These are phyloP conservation scores for Calcarisporium arbuscula DNA, from an alignment of 2,329 filamentous ascomycete genomes.

Conservation along the genomic window DNA sequence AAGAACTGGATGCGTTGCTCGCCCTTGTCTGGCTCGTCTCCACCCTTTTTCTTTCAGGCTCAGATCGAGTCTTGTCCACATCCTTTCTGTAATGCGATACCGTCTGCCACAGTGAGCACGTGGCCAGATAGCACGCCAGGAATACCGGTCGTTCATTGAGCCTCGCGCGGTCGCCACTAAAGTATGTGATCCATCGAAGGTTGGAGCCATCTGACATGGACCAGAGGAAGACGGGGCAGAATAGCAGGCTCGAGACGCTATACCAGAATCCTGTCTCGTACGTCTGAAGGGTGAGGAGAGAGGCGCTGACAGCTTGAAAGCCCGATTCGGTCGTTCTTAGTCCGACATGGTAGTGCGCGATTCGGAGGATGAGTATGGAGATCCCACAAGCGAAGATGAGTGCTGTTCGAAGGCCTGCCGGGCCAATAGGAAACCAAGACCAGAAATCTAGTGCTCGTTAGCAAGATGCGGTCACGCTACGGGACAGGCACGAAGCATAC, in stretches of 20 bases:
- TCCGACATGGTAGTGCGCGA: conserved; percentile 75
- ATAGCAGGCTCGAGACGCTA: conserved; percentile 68
- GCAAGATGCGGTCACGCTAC: conserved; percentile 1
- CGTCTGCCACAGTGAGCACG: conserved; percentile 65
- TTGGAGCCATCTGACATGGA: conserved; percentile 53
- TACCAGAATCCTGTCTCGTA: conserved; percentile 72
- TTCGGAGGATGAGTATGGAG: conserved; percentile 75
- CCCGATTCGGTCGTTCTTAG: conserved; percentile 64
- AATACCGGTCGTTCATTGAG: conserved; percentile 86
- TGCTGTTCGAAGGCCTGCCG: conserved; percentile 65
- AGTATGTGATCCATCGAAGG: conserved; percentile 67
- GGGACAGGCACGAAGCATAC: conserved; percentile 41
- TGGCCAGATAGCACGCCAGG: conserved; percentile 62
- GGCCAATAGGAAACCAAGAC: conserved; percentile 79
- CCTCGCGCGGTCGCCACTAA: conserved; percentile 63
- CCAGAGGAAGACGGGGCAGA: conserved; percentile 76
- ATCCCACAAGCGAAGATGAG: conserved; percentile 73
- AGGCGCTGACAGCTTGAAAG: conserved; percentile 55
- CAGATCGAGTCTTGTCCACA: conserved; percentile 57
- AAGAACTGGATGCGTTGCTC: conserved; percentile 19
- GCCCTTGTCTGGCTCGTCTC: conserved; percentile 15
- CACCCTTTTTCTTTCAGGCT: conserved; percentile 16
- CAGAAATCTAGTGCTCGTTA: conserved; percentile 56
- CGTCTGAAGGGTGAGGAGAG: conserved; percentile 53
- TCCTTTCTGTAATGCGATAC: conserved; percentile 65